Base-by-base conservation (phyloP, 23 red algal species). In the Agarophyton chilense region DNA sequence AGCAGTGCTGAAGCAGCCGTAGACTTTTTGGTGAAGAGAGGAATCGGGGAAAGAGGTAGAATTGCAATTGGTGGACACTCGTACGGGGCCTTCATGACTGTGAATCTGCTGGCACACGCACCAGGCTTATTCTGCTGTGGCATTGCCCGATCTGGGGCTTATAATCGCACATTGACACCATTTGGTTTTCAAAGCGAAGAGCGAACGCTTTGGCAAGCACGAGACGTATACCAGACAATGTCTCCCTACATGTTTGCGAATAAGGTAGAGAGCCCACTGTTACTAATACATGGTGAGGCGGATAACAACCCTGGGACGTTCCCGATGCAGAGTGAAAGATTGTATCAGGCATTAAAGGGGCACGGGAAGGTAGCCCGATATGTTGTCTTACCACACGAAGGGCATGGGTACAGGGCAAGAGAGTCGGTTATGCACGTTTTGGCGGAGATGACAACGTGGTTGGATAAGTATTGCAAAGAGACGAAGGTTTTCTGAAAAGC, bases 141-240 rank as follows among this genome's bases (percentile, higher is more conserved):
- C n/a, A 98, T 98, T 89, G 96, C 96, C 16, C 88, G 96, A 21
- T 92, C 84, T 67, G 96, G 96, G 22, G 96, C 96, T 53, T 98
- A 98, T 66, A 98, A 98, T 67, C 92, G 96, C 18, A 98, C 96
- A 26, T 80, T 98, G 45, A 98, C 96, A 0, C 96, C 96, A 18
- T 98, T 98, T 46, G 96, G 96, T 17, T 98, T 98, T 66, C 96
- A 98, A 65, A 84, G 76, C 33, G 96, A 98, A 50, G 88, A 95
- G 51, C 86, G 96, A 52, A 98, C 75, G 12, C 78, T 98, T 21
- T 98, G 96, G 96, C 53, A 98, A 54, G 92, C 93, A 4, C 89
- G 84, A 28, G 84, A 92, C 2, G 82, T 95, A 36, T 98, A 98
- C 68, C 45, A 68, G 65, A 77, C 84, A 16, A 95, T 98, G 92